Evolutionary conservation across 1,139 yeast genomes (phyloP), one percentile per base, ranked within the genome.

Genomic region (Suhomyces bolitotheri): DNA sequence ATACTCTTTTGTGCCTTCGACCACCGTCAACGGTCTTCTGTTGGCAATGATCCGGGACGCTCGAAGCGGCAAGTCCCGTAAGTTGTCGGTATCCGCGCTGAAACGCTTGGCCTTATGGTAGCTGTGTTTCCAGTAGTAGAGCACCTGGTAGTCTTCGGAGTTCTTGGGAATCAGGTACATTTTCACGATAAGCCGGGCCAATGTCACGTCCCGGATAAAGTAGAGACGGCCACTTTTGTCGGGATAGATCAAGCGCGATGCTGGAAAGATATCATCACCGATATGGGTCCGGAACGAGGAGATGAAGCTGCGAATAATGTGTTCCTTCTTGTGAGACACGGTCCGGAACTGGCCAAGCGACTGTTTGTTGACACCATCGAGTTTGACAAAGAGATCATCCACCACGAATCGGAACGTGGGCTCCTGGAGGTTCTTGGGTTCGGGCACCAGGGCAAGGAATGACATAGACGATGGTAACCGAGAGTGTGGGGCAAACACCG

Each of bases 211-310:
- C 47, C 71, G 71, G 31, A 80, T 66, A 46, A 71, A 67, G 51
- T 75, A 82, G 8, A 67, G 53, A 17, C 88, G 58, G 10, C 63
- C 60, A 38, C 82, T 82, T 45, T 78, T 71, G 41, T 77, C 76
- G 0, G 95, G 92, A 15, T 82, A 59, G 3, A 80, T 65, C 28
- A 89, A 62, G 24, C 80, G 62, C 10, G 85, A 66, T 0, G 81
- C 80, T 0, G 94, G 92, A 47, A 72, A 81, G 4, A 88, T 70
- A 54, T 89, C 80, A 21, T 68, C 56, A 0, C 96, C 96, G 3
- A 86, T 82, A 21, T 77, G 76, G 10, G 64, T 61, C 37, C 81
- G 66, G 82, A 89, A 89, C 16, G 73, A 62, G 3, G 63, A 56
- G 30, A 85, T 66, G 54, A 86, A 90, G 11, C 56, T 46, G 46